Conservation (phyloP, 176 grass and related monocot genomes). For the Triticum monococcum region DNA sequence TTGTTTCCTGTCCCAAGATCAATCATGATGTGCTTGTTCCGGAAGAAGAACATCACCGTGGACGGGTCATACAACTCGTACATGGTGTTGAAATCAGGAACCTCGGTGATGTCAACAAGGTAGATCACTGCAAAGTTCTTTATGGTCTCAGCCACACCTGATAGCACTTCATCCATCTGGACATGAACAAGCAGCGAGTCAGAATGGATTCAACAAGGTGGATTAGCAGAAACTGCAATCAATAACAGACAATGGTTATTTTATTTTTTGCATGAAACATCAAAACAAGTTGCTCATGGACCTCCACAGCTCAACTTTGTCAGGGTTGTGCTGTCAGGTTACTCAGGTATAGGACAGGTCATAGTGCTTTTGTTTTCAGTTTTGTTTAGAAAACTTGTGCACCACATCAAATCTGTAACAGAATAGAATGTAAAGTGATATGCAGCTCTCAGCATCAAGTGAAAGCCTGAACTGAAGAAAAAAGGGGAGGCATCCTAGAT, state of each 20-base stretch:
- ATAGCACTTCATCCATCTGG: slow-evolving; percentile 15
- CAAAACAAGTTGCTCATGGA: not conserved
- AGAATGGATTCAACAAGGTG: not conserved
- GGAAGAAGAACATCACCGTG: slow-evolving; percentile 96
- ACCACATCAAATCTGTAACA: no score
- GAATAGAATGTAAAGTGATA: no score
- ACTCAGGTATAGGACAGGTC: no score
- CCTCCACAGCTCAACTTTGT: not conserved
- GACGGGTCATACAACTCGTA: slow-evolving; percentile 92
- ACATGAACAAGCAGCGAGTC: not conserved
- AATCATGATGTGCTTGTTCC: slow-evolving; percentile 98
- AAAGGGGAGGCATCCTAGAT: not conserved
- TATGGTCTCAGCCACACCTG: not conserved
- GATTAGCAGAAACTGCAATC: no score
- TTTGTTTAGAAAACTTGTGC: no score
- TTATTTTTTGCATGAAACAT: not conserved
- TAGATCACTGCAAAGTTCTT: slow-evolving; percentile 6
- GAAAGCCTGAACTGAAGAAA: not conserved
- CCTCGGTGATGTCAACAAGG: slow-evolving; percentile 43
- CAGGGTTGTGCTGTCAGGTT: not conserved
- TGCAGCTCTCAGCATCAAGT: not conserved
- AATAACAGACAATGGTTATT: not conserved
- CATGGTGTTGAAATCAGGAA: slow-evolving; percentile 94
- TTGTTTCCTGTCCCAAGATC: slow-evolving; percentile 98
- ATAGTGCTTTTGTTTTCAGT: no score